A percentile compares a stretch with the other conserved stretches of the same genome.
These are phyloP conservation scores for Rhodotorula mucilaginosa DNA, from an alignment of 1,284 basidiomycete genomes.

Conservation along the genomic window DNA sequence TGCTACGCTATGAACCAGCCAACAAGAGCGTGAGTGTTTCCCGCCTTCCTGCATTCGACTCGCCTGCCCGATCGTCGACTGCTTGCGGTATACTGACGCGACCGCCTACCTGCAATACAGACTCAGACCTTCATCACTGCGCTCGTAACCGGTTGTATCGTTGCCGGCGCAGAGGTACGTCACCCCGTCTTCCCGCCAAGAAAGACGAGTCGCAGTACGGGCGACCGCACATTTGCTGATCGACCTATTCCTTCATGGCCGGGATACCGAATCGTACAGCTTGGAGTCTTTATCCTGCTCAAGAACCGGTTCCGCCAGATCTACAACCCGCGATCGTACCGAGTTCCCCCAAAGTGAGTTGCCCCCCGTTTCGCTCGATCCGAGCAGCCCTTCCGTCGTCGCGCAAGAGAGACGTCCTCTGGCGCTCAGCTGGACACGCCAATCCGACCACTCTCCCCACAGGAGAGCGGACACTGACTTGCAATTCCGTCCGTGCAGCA, in stretches of 20 bases:
- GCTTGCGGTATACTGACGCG: not conserved
- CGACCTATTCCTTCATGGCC: slow-evolving; percentile 38
- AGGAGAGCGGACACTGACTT: not conserved
- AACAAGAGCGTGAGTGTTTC: not conserved
- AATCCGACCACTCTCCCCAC: no score
- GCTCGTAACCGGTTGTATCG: slow-evolving; percentile 30
- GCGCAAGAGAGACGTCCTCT: no score
- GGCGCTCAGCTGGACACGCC: no score
- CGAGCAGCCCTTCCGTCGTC: no score
- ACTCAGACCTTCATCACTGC: slow-evolving; percentile 43
- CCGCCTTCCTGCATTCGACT: not conserved
- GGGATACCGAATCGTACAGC: slow-evolving; percentile 36
- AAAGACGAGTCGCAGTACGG: fast-evolving
- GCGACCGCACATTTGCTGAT: not conserved
- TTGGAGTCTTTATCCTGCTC: slow-evolving; percentile 48
- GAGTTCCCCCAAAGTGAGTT: slow-evolving; percentile 42
- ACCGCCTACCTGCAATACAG: not conserved
- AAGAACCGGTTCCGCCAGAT: slow-evolving; percentile 49
- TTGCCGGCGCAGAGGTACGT: slow-evolving; percentile 22
- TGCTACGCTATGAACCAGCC: not conserved
- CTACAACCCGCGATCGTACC: slow-evolving; percentile 50
- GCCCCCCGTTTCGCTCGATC: not conserved
- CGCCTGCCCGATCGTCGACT: not conserved
- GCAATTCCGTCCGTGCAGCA: slow-evolving; percentile 1
- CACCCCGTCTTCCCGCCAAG: no score